phyloP scores from a whole-genome alignment of 306 rosid genomes.

The Vicia faba region DNA sequence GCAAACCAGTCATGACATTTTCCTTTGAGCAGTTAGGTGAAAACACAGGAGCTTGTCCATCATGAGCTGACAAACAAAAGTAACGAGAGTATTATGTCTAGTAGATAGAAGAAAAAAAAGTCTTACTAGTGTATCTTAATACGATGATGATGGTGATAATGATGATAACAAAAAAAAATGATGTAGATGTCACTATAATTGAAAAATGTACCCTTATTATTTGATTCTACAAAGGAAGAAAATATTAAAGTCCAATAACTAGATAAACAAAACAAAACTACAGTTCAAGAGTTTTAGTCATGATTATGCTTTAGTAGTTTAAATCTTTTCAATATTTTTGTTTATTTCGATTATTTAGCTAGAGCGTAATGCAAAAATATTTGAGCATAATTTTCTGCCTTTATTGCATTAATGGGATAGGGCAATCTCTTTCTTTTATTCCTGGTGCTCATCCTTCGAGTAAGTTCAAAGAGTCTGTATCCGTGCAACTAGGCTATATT shows the following conservation, averaged over 20 bases:
- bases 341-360: conserved; percentile 3
- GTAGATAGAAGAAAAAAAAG: conserved; percentile 15
- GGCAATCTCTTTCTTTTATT: neutral
- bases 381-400: conserved; percentile 1
- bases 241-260: neutral
- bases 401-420: too few relatives aligned
- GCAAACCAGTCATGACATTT: conserved; percentile 38
- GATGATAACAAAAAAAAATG: neutral
- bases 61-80: conserved; percentile 30
- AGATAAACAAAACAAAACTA: conserved; percentile 17
- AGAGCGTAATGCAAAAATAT: conserved; percentile 2
- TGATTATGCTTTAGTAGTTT: neutral
- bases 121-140: neutral
- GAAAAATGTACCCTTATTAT: neutral
- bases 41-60: conserved; percentile 30
- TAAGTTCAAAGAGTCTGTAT: neutral
- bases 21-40: conserved; percentile 37
- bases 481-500: neutral
- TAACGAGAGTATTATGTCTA: conserved; percentile 8
- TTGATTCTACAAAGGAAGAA: neutral
- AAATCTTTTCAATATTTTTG: neutral
- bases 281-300: conserved; percentile 16
- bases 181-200: conserved; percentile 1
- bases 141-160: neutral
- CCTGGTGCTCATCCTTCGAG: conserved; percentile 6